These are phyloP conservation scores for Rhynchosporium agropyri DNA, from an alignment of 2,329 filamentous ascomycete species.

Conservation along the genomic window DNA sequence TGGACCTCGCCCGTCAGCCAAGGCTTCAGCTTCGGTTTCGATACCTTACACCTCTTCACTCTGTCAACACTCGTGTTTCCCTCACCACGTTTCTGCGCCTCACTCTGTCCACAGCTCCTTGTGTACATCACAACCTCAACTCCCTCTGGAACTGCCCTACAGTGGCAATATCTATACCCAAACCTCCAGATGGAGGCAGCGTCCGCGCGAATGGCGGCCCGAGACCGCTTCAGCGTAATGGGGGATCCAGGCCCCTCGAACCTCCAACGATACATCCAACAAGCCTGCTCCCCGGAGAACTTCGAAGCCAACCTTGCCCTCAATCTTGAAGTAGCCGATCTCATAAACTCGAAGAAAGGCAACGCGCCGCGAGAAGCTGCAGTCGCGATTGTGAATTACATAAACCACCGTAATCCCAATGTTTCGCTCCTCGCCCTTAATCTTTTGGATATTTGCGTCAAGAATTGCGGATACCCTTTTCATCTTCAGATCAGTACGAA, in stretches of 20 bases:
- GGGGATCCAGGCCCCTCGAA: slow-evolving; percentile 79
- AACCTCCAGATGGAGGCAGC: slow-evolving; percentile 77
- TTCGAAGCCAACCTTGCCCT: slow-evolving; percentile 97
- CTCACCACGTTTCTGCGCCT: slow-evolving; percentile 28
- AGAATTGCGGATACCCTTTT: slow-evolving; percentile 99
- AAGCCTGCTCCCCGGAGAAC: slow-evolving; percentile 95
- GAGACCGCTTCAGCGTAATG: slow-evolving; percentile 89
- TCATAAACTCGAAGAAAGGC: slow-evolving; percentile 97
- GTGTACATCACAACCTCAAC: slow-evolving; percentile 20
- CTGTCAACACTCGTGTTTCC: slow-evolving; percentile 9
- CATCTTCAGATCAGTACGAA: slow-evolving; percentile 98
- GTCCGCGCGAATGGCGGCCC: slow-evolving; percentile 90
- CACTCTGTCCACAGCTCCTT: slow-evolving; percentile 28
- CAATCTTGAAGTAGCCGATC: slow-evolving; percentile 92
- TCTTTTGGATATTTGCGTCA: slow-evolving; percentile 97
- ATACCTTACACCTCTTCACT: not conserved
- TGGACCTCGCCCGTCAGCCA: slow-evolving; percentile 16
- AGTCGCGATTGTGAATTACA: slow-evolving; percentile 86
- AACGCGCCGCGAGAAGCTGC: slow-evolving; percentile 93
- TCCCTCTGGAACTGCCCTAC: slow-evolving; percentile 7
- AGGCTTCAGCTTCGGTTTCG: slow-evolving; percentile 18
- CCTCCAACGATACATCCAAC: slow-evolving; percentile 92
- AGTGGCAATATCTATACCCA: slow-evolving; percentile 31
- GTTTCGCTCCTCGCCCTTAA: slow-evolving; percentile 87
- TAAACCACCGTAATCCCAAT: slow-evolving; percentile 97